Base-by-base conservation (phyloP, 1,284 basidiomycete genomes). In the Chiua sp. region DNA sequence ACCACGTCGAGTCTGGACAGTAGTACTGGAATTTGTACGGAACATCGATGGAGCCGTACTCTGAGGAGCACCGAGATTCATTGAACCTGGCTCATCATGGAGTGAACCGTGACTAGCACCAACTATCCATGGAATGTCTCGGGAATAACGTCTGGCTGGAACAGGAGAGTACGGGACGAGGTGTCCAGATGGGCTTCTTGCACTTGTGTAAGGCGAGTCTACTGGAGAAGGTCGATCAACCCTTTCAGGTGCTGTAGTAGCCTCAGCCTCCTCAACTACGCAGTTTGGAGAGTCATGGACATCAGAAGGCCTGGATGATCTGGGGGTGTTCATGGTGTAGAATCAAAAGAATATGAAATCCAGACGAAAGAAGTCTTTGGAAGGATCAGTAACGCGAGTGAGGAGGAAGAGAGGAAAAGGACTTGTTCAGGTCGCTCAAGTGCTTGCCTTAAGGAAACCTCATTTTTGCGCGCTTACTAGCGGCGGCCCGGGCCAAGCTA, bases 121-220 rank as follows among this genome's bases (percentile, higher is more conserved):
- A 22, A 35, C 12, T n/a, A 62, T 57, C 59, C 53, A 63, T n/a
- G 58, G 11, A 5, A 59, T 37, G 42, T 59, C 54, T 56, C 48
- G 60, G 1, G 68, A 66, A 47, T 54, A 39, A 28, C 48, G 61
- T 37, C 62, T 69, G 52, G 57, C 49, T 22, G 57, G 57, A 39
- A 32, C 7, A 18, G 61, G 65, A 20, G 70, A 51, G 42, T 51
- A 46, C 22, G 67, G 65, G 4, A 33, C 4, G 26, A 74, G 69
- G 26, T 72, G 70, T 33, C 69, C 71, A 47, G 69, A 70, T 18
- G 57, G 59, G 15, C 72, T 68, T 51, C 69, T 69, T 44, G 51
- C 44, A 53, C 18, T 62, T 16, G 35, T 61, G 7, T 67, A 73
- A 22, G 63, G 65, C n/a, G 47, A 55, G 33, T 71, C 69, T 16